Conservation (phyloP, 352 stramenopile genomes). For the Phytophthora fragariaefolia region DNA sequence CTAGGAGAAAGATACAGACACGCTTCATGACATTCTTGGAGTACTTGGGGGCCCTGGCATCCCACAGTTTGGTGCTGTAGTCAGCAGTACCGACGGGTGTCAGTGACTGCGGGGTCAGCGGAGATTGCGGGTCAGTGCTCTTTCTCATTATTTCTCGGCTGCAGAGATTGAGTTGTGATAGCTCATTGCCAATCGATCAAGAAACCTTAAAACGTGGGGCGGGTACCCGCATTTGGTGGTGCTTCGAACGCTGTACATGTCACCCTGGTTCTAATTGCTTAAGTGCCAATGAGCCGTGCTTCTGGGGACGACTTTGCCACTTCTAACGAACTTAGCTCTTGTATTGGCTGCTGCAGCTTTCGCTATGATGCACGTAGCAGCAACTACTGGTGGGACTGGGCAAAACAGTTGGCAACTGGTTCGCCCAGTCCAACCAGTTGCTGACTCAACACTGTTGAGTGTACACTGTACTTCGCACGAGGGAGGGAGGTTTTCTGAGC, state of each 20-base stretch:
- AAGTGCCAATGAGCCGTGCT: not conserved
- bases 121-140: slow-evolving; percentile 6
- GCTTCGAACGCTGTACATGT: slow-evolving; percentile 1
- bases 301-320: not conserved
- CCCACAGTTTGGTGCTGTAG: slow-evolving; percentile 44
- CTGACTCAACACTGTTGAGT: too few relatives aligned
- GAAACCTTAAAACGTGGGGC: not conserved
- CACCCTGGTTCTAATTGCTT: not conserved
- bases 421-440: too few relatives aligned
- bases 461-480: too few relatives aligned
- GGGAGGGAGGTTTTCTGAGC: not conserved
- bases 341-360: not conserved
- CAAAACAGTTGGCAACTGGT: too few relatives aligned
- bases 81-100: slow-evolving; percentile 8
- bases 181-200: not conserved
- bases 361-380: not conserved
- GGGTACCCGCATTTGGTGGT: not conserved
- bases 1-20: slow-evolving; percentile 63
- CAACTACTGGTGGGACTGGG: too few relatives aligned
- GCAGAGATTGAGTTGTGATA: slow-evolving; percentile 7
- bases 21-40: slow-evolving; percentile 56
- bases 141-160: slow-evolving; percentile 10
- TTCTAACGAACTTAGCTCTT: not conserved
- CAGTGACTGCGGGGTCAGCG: slow-evolving; percentile 21
- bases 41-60: slow-evolving; percentile 53